Percentiles rank a stretch among this genome's conserved stretches.
phyloP scores from a whole-genome alignment of 176 grass and related monocot species.

The Carex pumila region DNA sequence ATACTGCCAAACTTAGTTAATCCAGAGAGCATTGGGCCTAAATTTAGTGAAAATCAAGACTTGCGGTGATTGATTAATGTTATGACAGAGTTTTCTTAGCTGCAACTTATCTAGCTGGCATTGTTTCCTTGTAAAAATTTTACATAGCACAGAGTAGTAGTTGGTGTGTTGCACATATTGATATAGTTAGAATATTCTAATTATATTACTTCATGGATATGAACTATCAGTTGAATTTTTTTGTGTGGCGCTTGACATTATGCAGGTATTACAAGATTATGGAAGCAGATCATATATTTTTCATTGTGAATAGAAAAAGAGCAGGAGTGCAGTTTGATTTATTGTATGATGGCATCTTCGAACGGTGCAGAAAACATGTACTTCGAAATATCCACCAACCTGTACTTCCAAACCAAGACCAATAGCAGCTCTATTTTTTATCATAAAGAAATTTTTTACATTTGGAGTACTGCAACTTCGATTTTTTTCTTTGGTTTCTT shows the following conservation, averaged over 20 bases:
- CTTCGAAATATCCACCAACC: constrained; percentile 50
- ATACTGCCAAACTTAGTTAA: not conserved
- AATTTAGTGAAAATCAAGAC: not conserved
- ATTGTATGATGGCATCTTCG: constrained; percentile 87
- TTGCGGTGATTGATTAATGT: not conserved
- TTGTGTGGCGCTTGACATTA: not conserved
- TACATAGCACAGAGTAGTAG: not conserved
- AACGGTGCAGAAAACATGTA: constrained; percentile 77
- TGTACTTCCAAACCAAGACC: constrained; percentile 51
- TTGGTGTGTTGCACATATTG: not conserved
- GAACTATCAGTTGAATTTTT: not conserved
- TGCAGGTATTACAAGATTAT: constrained; percentile 93
- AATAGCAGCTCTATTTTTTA: constrained; percentile 26
- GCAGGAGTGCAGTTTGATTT: constrained; percentile 94
- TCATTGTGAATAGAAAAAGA: constrained; percentile 93
- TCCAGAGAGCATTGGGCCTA: not conserved
- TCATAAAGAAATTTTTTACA: not conserved
- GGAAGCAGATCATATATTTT: constrained; percentile 93
- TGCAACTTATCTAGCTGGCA: not conserved
- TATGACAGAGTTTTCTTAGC: not conserved
- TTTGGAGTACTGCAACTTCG: not conserved
- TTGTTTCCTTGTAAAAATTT: not conserved
- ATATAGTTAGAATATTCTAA: constrained; percentile 10
- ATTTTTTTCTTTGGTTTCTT: not conserved
- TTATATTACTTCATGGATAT: constrained; percentile 13